Percentiles rank a stretch among this genome's conserved stretches.
Evolutionary conservation across 108 stramenopile species (phyloP).

Genomic region (Asterionellopsis glacialis): DNA sequence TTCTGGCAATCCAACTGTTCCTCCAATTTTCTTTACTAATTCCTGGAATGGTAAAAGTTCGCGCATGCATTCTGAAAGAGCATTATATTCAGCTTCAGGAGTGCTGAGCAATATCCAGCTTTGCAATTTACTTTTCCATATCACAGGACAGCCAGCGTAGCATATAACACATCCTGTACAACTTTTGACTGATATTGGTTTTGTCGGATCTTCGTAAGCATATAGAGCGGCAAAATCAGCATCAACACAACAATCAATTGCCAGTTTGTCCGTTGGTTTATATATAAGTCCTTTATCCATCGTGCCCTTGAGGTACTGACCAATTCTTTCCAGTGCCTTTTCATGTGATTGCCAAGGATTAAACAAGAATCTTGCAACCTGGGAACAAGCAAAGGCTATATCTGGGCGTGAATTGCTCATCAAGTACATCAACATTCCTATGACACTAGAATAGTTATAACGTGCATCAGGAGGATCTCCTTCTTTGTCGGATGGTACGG

Average conservation of each 20-base stretch:
- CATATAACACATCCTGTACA: constrained; percentile 33
- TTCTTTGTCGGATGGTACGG: not conserved
- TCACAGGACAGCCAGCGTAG: no score
- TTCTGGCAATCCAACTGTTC: no score
- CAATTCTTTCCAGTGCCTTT: no score
- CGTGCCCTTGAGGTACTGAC: no score
- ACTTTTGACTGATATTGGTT: constrained; percentile 24
- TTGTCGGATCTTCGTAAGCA: constrained; percentile 11
- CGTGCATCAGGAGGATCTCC: no score
- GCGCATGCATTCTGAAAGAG: constrained; percentile 31
- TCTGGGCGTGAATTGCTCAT: not conserved
- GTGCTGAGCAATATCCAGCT: constrained; percentile 35
- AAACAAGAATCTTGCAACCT: constrained; percentile 23
- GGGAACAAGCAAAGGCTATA: no score
- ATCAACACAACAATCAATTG: constrained; percentile 38
- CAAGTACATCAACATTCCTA: no score
- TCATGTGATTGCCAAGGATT: constrained; percentile 34
- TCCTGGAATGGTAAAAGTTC: no score
- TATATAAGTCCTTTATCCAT: no score
- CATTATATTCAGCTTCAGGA: constrained; percentile 47
- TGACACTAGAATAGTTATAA: no score
- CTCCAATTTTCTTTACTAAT: no score
- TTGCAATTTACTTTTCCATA: constrained; percentile 41
- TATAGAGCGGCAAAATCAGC: constrained; percentile 35
- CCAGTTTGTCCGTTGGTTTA: constrained; percentile 11